Evolutionary conservation across 345 rosid species (phyloP), one percentile per base, ranked within the genome.

Genomic region (Ceriops zippeliana): DNA sequence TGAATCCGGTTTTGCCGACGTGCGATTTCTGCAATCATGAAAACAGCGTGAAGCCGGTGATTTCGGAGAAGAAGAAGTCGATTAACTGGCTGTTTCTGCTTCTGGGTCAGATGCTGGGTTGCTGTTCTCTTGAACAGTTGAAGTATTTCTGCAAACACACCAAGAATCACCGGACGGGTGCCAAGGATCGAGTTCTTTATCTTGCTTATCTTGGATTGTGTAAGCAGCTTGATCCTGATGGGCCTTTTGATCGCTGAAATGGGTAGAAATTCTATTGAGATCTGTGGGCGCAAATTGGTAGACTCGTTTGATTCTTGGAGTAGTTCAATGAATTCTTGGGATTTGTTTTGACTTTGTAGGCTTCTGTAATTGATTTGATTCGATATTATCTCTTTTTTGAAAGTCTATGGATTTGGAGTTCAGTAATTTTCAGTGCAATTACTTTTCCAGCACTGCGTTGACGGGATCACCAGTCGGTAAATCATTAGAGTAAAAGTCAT

Each of bases 61-160:
- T 88, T 20, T 58, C 87, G 0, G 79, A 66, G 19, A 62, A 85
- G 74, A 91, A 87, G 76, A 65, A 76, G 59, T 17, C 63, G n/a
- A 91, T 91, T 24, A 93, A 91, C 69, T 93, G 98, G 98, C 74
- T 93, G 72, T 93, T 93, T 73, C 69, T 93, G 85, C 79, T 93
- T 27, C 76, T 89, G 62, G 98, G 95, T 17, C 89, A 91, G 71
- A 69, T 81, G 68, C 62, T 93, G 24, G 97, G 96, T 0, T 80
- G 81, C 61, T 91, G 95, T 64, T 85, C 93, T 3, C 81, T 93
- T 27, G 84, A 83, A 1, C 91, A 91, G 74, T 75, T 93, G 65
- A 93, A 87, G 85, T 89, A 93, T 79, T 89, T 93, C 42, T 93
- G 98, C 70, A 90, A 89, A 76, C 89, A 90, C 52, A 79, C 88